A percentile compares a stretch with the other conserved stretches of the same genome.
phyloP scores from a whole-genome alignment of 2,329 filamentous ascomycete species.

The Mollisia scopiformis region DNA sequence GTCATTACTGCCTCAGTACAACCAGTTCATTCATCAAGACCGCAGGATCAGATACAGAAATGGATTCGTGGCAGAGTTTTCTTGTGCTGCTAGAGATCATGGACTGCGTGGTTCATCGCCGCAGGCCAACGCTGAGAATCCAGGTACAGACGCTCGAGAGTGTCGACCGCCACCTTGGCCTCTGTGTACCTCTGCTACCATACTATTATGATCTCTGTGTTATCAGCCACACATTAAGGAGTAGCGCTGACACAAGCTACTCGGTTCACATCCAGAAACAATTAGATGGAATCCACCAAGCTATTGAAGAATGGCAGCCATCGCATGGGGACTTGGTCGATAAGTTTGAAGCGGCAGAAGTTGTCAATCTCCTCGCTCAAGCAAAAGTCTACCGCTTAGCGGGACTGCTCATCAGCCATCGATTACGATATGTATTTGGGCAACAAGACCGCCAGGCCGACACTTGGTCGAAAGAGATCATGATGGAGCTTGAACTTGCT shows the following conservation, averaged over 20 bases:
- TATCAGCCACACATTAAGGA: constrained; percentile 28
- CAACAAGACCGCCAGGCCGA: constrained; percentile 29
- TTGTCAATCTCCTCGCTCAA: constrained; percentile 34
- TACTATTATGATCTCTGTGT: constrained; percentile 35
- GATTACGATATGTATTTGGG: constrained; percentile 31
- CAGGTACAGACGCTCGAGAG: neutral
- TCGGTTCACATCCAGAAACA: constrained; percentile 24
- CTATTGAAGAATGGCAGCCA: constrained; percentile 33
- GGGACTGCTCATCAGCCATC: constrained; percentile 31
- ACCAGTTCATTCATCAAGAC: constrained; percentile 24
- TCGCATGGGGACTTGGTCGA: constrained; percentile 24
- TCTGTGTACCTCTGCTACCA: constrained; percentile 32
- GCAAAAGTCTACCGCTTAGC: constrained; percentile 34
- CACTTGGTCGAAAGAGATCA: constrained; percentile 33
- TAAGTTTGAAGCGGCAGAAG: constrained; percentile 28
- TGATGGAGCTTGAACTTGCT: constrained; percentile 34
- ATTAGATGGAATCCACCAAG: constrained; percentile 24
- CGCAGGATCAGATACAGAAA: constrained; percentile 15
- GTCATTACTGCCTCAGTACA: constrained; percentile 29
- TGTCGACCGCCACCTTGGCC: constrained; percentile 31
- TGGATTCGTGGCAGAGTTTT: constrained; percentile 26
- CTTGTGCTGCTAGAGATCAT: constrained; percentile 32
- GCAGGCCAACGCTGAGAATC: constrained; percentile 27
- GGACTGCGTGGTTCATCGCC: constrained; percentile 33
- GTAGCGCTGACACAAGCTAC: constrained; percentile 15